Evolutionary conservation across 176 grass and related monocot species (phyloP).

Genomic region (Echinochloa phyllopogon): DNA sequence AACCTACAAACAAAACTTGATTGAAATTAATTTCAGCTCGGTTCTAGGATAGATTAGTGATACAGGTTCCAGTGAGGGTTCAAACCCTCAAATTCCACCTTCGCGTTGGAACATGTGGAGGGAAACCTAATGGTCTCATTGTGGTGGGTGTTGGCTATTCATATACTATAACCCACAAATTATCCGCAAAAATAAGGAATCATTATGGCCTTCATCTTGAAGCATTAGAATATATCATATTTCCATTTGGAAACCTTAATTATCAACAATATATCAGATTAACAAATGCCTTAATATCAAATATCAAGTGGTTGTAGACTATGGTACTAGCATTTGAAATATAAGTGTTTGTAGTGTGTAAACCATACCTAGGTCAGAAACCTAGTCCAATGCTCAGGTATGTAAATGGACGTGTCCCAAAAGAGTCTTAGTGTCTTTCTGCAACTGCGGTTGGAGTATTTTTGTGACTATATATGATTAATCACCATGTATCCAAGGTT

Average conservation of each 20-base stretch:
- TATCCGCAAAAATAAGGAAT: not conserved
- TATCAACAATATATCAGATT: not conserved
- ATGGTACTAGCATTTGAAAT: slow-evolving; percentile 14
- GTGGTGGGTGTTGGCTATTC: not conserved
- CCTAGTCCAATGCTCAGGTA: not conserved
- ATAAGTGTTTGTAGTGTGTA: not conserved
- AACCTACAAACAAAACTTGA: not conserved
- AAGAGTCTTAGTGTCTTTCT: too few relatives aligned
- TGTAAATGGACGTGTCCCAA: not conserved
- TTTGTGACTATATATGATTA: not conserved
- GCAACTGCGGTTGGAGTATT: not conserved
- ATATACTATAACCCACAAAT: not conserved
- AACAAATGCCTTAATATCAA: not conserved
- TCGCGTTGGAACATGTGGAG: not conserved
- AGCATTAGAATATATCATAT: not conserved
- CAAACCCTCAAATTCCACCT: not conserved
- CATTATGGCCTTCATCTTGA: too few relatives aligned
- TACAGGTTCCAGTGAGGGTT: not conserved
- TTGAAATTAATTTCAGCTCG: slow-evolving; percentile 1
- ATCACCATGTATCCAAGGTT: not conserved
- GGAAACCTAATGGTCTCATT: not conserved
- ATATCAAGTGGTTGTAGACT: not conserved
- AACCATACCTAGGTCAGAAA: not conserved
- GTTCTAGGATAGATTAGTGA: not conserved
- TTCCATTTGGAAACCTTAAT: not conserved